Evolutionary conservation across 495 filamentous ascomycete species (phyloP), one percentile per base, ranked within the genome.

Genomic region (Aspergillus conjunctus): DNA sequence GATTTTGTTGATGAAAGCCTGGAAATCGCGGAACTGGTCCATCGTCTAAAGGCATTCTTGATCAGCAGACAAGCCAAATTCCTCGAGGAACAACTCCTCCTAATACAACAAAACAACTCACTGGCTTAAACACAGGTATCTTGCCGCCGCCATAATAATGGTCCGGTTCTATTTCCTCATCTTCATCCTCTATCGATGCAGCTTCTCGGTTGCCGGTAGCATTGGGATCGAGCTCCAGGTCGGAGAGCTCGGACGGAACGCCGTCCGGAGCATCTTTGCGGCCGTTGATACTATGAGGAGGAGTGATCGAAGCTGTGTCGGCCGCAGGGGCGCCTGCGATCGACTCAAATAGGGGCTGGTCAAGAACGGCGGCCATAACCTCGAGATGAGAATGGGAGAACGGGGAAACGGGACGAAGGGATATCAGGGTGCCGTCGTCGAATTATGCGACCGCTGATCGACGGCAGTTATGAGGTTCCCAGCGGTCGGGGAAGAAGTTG

Each of bases 121-220:
- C 87, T 49, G 94, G 94, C 71, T 87, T 92, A 79, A 98, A 98
- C 21, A 98, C 90, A 14, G 94, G 95, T 22, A 98, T 88, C 63
- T 85, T 91, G 65, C 92, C 91, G 66, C 81, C 87, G 37, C 87
- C 88, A 66, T 91, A 94, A 76, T 88, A 97, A 72, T 97, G 88
- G 67, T 92, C 91, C 3, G 94, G 94, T 59, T 85, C 77, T 57
- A 91, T 90, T 61, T 91, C 88, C 56, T 89, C 87, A 11, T 87
- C 81, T n/a, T 79, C 79, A 8, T 75, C 80, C 50, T 73, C 70
- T 34, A 74, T 70, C 26, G 62, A 72, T 58, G 20, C 51, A 41
- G 41, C 68, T 9, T 72, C 68, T 20, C 60, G 63, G n/a, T 61
- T 62, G 21, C 67, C 39, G 7, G 69, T 51, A 15, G 66, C 60